Evolutionary conservation across 2,329 filamentous ascomycete genomes (phyloP).

Genomic region (Diaporthe caulivora): DNA sequence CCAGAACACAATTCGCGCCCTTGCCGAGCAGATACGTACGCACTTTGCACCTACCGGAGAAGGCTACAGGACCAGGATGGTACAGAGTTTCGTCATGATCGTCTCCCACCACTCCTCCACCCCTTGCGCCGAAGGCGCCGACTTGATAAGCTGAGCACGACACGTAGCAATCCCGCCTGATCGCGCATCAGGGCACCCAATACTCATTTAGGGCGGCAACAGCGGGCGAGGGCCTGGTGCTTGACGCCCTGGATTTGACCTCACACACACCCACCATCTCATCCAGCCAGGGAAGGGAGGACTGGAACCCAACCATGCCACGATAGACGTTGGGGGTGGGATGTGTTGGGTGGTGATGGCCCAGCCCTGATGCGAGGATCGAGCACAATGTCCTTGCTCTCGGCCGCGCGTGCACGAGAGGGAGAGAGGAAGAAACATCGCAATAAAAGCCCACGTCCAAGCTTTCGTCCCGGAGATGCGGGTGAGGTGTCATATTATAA

Average conservation of each 20-base stretch:
- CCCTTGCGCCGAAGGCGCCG: background rate
- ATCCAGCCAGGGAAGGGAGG: background rate
- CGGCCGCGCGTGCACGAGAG: background rate
- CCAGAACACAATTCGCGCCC: slow-evolving; percentile 10
- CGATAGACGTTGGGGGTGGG: slow-evolving; percentile 2
- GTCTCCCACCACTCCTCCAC: background rate
- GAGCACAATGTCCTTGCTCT: slow-evolving; percentile 3
- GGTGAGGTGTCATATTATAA: slow-evolving; percentile 35
- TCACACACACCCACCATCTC: background rate
- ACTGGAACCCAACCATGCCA: slow-evolving; percentile 20
- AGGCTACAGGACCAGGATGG: background rate
- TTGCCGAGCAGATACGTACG: slow-evolving; percentile 1
- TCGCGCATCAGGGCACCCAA: background rate
- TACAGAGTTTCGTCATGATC: slow-evolving; percentile 14
- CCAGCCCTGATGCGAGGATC: background rate
- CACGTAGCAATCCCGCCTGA: background rate
- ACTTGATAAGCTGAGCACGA: background rate
- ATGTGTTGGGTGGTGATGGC: background rate
- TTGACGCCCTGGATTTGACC: background rate
- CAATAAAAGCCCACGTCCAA: background rate
- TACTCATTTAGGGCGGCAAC: background rate
- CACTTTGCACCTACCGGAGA: background rate
- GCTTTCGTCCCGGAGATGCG: slow-evolving; percentile 28
- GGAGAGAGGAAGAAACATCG: background rate
- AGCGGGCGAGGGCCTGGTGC: background rate